Evolutionary conservation across 805 yeast genomes (phyloP), one percentile per base, ranked within the genome.

Genomic region (Tetrapisispora arboricola): DNA sequence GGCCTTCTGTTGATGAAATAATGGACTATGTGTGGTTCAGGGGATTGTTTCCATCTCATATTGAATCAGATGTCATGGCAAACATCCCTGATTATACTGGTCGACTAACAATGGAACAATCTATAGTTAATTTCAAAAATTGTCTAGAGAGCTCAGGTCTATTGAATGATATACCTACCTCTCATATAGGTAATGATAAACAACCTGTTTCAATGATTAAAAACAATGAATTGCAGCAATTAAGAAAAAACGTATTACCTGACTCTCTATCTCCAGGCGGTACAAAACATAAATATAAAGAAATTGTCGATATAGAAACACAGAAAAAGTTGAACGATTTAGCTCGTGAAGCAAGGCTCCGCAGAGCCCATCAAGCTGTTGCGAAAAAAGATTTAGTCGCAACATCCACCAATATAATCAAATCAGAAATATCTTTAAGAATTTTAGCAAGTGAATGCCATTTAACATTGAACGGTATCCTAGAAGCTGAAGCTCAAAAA

Each of bases 191-290:
- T 27, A 28, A 21, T 20, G 36, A 28, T 21, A 33, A 39, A 33
- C n/a, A 39, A 13, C 42, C 42, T 25, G 34, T 39, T 13, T 39
- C 42, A 16, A 28, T 39, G 13, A 22, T 31, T 15, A 28, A 39
- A 22, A 33, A 32, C 17, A 34, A 34, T 34, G 37, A 34, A 25
- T 25, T 34, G 25, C 33, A 39, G 33, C 31, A 31, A 17, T 15
- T 33, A 19, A 33, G 30, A 33, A 39, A 36, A 28, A 39, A 39
- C 21, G 31, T 88, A 45, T 68, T 88, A 50, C 97, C 97, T 28
- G 83, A 80, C 51, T 83, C 95, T 2, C 73, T 88, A 56, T 87
- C 96, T 19, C 97, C 97, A 15, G 90, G 90, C 49, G 87, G 85
- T 56, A 86, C 95, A 35, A 83, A 78, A 57, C 78, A 72, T 61